Conservation (phyloP, 768 basidiomycete species). For the Hericium rajendrae region DNA sequence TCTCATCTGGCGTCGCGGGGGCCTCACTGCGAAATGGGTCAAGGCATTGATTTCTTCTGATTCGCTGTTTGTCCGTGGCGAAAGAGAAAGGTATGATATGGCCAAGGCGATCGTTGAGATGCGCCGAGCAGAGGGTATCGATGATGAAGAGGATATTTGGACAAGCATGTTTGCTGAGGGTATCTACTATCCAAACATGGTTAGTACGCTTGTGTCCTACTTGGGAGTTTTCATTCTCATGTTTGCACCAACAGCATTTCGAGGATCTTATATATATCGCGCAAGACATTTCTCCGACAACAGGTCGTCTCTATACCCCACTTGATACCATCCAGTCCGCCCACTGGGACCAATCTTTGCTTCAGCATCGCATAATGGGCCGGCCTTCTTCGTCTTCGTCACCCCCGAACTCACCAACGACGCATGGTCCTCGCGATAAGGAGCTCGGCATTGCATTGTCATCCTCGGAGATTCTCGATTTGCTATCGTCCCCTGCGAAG, state of each 20-base stretch:
- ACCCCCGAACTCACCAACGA: slow-evolving; percentile 26
- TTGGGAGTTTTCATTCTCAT: background rate
- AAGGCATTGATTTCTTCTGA: slow-evolving; percentile 69
- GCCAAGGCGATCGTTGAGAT: slow-evolving; percentile 71
- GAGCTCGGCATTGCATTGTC: slow-evolving; percentile 59
- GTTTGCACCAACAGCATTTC: slow-evolving; percentile 39
- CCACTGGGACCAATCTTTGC: slow-evolving; percentile 68
- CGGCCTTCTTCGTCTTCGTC: slow-evolving; percentile 18
- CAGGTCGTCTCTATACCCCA: slow-evolving; percentile 60
- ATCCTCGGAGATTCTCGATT: slow-evolving; percentile 39
- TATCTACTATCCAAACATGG: slow-evolving; percentile 86
- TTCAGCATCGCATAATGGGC: slow-evolving; percentile 49
- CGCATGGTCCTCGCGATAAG: slow-evolving; percentile 32
- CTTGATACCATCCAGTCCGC: slow-evolving; percentile 61
- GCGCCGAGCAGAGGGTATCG: slow-evolving; percentile 43
- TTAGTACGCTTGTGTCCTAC: slow-evolving; percentile 23
- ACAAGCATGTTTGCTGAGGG: slow-evolving; percentile 59
- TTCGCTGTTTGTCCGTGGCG: slow-evolving; percentile 67
- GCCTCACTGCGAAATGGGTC: slow-evolving; percentile 66
- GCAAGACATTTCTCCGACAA: slow-evolving; percentile 64
- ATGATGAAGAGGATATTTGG: slow-evolving; percentile 65
- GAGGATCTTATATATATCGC: slow-evolving; percentile 74
- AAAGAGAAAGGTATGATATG: slow-evolving; percentile 73
- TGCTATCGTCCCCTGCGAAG: slow-evolving; percentile 18
- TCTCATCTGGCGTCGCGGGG: slow-evolving; percentile 64